phyloP scores from a whole-genome alignment of 495 filamentous ascomycete species.

The Neohortaea acidophila region DNA sequence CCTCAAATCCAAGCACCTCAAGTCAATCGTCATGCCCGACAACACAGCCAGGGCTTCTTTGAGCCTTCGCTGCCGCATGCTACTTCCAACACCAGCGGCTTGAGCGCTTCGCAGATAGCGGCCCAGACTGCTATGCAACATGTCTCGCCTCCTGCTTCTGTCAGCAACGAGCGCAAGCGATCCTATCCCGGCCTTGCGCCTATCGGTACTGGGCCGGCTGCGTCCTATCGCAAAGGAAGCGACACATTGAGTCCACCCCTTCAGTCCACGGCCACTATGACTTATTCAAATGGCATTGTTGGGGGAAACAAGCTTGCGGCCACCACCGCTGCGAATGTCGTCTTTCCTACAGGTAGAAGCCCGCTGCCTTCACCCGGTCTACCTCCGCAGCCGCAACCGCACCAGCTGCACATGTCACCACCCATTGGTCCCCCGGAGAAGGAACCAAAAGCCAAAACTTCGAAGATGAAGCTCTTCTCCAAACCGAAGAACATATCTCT shows the following conservation, averaged over 20 bases:
- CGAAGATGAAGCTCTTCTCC: slow-evolving; percentile 84
- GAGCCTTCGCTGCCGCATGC: slow-evolving; percentile 70
- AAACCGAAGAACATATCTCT: slow-evolving; percentile 72
- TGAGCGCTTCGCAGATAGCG: slow-evolving; percentile 73
- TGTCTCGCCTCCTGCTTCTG: slow-evolving; percentile 5
- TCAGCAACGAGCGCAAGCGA: slow-evolving; percentile 43
- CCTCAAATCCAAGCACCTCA: slow-evolving; percentile 14
- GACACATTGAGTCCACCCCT: slow-evolving; percentile 37
- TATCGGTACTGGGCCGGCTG: slow-evolving; percentile 39
- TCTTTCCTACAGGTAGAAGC: slow-evolving; percentile 51
- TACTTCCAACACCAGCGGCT: slow-evolving; percentile 32
- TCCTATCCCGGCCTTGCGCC: slow-evolving; percentile 28
- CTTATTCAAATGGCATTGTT: slow-evolving; percentile 48
- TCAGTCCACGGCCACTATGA: slow-evolving; percentile 20
- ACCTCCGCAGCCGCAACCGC: slow-evolving; percentile 5
- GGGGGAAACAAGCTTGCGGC: slow-evolving; percentile 56
- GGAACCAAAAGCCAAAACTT: slow-evolving; percentile 60
- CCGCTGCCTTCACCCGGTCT: slow-evolving; percentile 25
- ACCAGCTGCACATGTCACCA: slow-evolving; percentile 6
- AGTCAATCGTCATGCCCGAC: slow-evolving; percentile 30
- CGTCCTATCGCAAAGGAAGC: slow-evolving; percentile 24
- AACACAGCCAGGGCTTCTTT: slow-evolving; percentile 77
- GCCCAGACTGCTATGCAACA: slow-evolving; percentile 79
- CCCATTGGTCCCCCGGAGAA: slow-evolving; percentile 30
- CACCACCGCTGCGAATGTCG: slow-evolving; percentile 69